Base-by-base conservation (phyloP, 768 basidiomycete species). In the Lanmaoa pseudosensibilis region DNA sequence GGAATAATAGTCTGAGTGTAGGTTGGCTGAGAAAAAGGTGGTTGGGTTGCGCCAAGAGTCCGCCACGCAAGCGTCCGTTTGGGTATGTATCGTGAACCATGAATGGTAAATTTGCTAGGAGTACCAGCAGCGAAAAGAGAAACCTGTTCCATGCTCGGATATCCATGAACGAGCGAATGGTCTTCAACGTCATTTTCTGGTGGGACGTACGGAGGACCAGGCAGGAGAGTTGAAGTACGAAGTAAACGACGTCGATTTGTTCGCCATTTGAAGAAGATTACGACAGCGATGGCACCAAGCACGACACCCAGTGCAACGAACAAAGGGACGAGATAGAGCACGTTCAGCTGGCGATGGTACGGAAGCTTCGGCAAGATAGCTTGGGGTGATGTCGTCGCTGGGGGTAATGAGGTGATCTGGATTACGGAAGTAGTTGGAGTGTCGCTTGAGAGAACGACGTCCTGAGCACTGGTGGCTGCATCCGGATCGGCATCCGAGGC, bases 391-490 rank as follows among this genome's bases (percentile, higher is more conserved):
- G 55, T 54, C 10, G 59, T 65, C n/a, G 58, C 50, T 5, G 74
- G 71, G 16, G 71, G 69, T 23, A 72, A 62, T 34, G 73, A 67
- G 27, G 72, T 73, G 51, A 77, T 74, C 19, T 70, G 69, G 23
- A 77, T 62, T 4, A 78, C 21, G 27, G 62, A 54, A 46, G 57
- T 3, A 7, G 61, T 52, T n/a, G 56, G 38, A 23, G 34, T 52
- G 36, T 60, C 50, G 33, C 60, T 55, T 11, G 66, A 46, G 15
- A 51, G 27, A 11, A 54, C 19, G 37, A 18, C 38, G 4, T 25
- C 27, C 38, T 44, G 46, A 32, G 39, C 30, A 25, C 4, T 37
- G 30, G 53, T 53, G 15, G 27, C 38, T 50, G 30, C 23, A 10
- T 33, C 48, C 2, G 51, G 8, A 47, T 30, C 32, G n/a, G 46